Base-by-base conservation (phyloP, 805 yeast species). In the Ogataea neopini region DNA sequence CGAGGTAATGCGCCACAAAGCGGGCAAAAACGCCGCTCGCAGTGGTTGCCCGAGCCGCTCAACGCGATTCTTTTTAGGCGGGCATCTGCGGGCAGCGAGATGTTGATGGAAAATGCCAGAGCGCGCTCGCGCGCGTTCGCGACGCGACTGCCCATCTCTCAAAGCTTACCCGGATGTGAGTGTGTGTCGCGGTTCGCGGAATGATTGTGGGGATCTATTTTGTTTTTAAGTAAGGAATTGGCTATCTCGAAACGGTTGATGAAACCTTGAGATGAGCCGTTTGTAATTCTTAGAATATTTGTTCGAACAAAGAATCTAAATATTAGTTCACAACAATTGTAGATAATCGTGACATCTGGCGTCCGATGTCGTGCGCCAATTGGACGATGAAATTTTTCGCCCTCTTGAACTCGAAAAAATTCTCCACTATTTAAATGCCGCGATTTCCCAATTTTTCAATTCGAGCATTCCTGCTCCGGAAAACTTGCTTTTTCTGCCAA, bases 341-440 rank as follows among this genome's bases (percentile, higher is more conserved):
- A 11, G 10, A n/a, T n/a, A n/a, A n/a, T n/a, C n/a, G n/a, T n/a
- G n/a, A n/a, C n/a, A n/a, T 32, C 15, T 32, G 36, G 17, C 36
- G 36, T n/a, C 36, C 17, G 20, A 14, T 15, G 42, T 39, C 42
- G 42, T 39, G 42, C 25, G 42, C 42, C 42, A 39, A 39, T 39
- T 17, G 49, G 49, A 37, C 47, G 40, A 47, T 18, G 32, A 41
- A 36, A 29, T 22, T 43, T 32, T 26, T 36, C 42, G 39, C 42
- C 18, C 41, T 18, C 34, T 44, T 40, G 47, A 48, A 6, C 49
- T 37, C 32, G 37, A 49, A 52, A 50, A 51, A 52, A 47, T 37
- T 39, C 38, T 49, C 53, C 37, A 51, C 57, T 56, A 56, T 56
- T 50, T 56, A 56, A 56, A 52, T 52, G 55, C 44, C 50, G 49